Evolutionary conservation across 345 rosid genomes (phyloP).

Genomic region (Gossypium rotundifolium): DNA sequence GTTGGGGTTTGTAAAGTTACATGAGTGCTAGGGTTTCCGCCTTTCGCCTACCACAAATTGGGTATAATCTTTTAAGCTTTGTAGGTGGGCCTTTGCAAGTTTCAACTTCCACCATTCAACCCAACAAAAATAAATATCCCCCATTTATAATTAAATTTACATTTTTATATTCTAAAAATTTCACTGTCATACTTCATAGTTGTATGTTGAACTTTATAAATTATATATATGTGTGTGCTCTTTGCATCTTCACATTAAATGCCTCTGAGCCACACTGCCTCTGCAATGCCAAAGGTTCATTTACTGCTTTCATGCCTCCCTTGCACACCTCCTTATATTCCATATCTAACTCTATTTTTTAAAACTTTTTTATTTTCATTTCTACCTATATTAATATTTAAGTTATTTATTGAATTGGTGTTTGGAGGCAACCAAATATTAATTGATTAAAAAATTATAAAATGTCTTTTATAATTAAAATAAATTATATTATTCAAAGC

Average conservation of each 20-base stretch:
- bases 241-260: conserved; percentile 21
- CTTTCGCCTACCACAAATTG: not conserved
- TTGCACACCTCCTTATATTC: conserved; percentile 16
- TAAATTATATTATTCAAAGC: too few relatives aligned
- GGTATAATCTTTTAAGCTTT: not conserved
- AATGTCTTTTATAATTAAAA: fast-evolving
- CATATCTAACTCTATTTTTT: not conserved
- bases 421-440: too few relatives aligned
- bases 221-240: not conserved
- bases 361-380: not conserved
- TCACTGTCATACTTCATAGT: not conserved
- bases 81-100: not conserved
- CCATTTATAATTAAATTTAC: not conserved
- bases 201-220: too few relatives aligned
- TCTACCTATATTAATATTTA: too few relatives aligned
- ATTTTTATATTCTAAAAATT: not conserved
- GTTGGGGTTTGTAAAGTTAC: not conserved
- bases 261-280: conserved; percentile 22
- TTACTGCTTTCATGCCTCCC: conserved; percentile 39
- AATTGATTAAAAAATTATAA: too few relatives aligned
- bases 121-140: not conserved
- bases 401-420: too few relatives aligned
- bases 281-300: conserved; percentile 22
- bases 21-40: conserved; percentile 1
- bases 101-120: conserved; percentile 1